phyloP scores from a whole-genome alignment of 2,329 filamentous ascomycete species.

The Cryphonectria radicalis region DNA sequence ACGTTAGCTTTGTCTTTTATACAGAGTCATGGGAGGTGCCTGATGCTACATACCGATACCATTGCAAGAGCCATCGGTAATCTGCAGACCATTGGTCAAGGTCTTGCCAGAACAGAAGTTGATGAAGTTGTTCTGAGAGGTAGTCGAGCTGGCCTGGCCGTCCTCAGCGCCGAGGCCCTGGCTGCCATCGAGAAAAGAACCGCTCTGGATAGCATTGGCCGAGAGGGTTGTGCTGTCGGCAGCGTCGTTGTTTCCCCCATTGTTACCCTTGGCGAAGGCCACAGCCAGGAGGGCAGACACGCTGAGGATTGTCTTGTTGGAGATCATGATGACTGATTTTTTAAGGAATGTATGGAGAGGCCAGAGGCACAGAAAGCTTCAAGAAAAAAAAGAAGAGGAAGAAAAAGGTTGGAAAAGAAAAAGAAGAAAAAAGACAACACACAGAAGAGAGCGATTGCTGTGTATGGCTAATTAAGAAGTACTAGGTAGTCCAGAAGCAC shows the following conservation, averaged over 20 bases:
- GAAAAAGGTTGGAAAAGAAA: not conserved
- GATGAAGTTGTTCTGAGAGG: constrained; percentile 60
- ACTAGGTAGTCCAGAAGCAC: constrained; percentile 34
- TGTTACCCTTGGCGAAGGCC: constrained; percentile 34
- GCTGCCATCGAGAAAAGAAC: constrained; percentile 41
- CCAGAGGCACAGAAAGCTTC: constrained; percentile 9
- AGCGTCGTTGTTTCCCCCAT: constrained; percentile 26
- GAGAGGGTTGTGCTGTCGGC: constrained; percentile 35
- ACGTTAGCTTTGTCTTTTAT: constrained; percentile 30
- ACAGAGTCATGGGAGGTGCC: not conserved
- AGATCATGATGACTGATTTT: constrained; percentile 35
- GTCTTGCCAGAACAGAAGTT: constrained; percentile 61
- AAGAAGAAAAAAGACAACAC: not conserved
- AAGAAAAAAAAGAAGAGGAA: not conserved
- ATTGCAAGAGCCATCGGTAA: constrained; percentile 65
- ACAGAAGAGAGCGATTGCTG: constrained; percentile 25
- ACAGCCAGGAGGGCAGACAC: constrained; percentile 36
- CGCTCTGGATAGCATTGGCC: constrained; percentile 39
- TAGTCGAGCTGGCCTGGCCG: constrained; percentile 22
- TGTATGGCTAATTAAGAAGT: constrained; percentile 24
- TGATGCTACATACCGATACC: constrained; percentile 55
- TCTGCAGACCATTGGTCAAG: constrained; percentile 65
- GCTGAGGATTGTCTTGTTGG: constrained; percentile 34
- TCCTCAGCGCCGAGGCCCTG: constrained; percentile 35
- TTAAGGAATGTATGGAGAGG: constrained; percentile 8